phyloP scores from a whole-genome alignment of 352 stramenopile species.

The Globisporangium splendens region DNA sequence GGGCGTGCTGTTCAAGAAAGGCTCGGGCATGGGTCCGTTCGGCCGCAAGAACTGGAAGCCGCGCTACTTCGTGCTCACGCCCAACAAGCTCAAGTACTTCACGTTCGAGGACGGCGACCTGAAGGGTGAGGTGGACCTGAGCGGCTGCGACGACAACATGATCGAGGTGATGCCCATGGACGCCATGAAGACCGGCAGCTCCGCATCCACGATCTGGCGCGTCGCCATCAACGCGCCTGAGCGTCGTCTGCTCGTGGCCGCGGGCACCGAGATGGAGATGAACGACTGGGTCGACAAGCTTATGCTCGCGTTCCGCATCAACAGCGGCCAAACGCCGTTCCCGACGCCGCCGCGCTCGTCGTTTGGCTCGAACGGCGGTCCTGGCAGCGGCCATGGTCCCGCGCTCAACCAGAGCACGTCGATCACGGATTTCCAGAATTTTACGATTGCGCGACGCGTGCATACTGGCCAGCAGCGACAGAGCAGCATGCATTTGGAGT shows the following conservation, averaged over 20 bases:
- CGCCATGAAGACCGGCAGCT: conserved; percentile 70
- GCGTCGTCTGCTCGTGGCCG: conserved; percentile 58
- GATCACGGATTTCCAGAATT: conserved; percentile 83
- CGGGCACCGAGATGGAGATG: conserved; percentile 80
- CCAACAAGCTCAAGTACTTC: conserved; percentile 59
- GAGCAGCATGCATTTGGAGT: conserved; percentile 28
- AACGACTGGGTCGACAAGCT: conserved; percentile 83
- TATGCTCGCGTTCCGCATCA: conserved; percentile 58
- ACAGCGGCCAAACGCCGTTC: conserved; percentile 31
- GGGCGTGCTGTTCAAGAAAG: conserved; percentile 83
- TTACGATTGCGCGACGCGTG: conserved; percentile 43
- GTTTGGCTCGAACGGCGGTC: neutral
- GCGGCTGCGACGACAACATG: conserved; percentile 50
- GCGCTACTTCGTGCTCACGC: conserved; percentile 72
- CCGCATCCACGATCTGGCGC: conserved; percentile 73
- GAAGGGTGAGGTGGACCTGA: conserved; percentile 67
- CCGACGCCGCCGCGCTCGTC: conserved; percentile 16
- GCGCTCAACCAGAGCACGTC: conserved; percentile 14
- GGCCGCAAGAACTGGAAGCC: conserved; percentile 78
- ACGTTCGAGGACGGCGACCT: conserved; percentile 80
- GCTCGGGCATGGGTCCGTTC: conserved; percentile 57
- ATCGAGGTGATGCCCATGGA: conserved; percentile 80
- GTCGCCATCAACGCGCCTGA: conserved; percentile 64
- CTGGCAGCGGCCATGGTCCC: neutral
- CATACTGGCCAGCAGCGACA: conserved; percentile 36